Conservation (phyloP, 768 basidiomycete genomes). For the Mycena vulgaris region DNA sequence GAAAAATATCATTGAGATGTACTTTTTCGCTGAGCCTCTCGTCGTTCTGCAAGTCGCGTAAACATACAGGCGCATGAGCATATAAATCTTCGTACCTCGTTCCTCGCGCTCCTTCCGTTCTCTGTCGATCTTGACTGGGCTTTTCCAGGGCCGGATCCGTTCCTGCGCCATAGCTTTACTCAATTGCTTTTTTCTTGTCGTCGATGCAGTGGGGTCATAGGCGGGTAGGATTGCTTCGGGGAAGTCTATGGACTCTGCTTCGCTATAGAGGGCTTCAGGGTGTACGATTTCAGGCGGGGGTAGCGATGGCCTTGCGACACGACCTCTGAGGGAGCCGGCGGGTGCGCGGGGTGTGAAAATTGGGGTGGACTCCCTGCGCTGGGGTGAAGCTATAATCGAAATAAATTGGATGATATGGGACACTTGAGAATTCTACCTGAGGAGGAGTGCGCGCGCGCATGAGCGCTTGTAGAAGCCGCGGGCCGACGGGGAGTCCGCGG, state of each 20-base stretch:
- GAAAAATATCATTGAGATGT: background rate
- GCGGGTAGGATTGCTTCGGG: background rate
- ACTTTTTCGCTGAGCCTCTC: background rate
- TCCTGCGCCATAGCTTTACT: background rate
- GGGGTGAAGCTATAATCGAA: background rate
- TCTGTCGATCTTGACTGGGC: background rate
- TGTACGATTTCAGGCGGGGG: background rate
- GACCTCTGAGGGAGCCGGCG: background rate
- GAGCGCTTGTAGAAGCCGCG: background rate
- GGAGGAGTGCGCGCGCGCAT: background rate
- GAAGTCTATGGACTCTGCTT: background rate
- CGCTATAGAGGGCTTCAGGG: background rate
- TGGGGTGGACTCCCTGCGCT: background rate
- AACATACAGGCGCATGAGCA: background rate
- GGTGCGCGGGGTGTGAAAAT: background rate
- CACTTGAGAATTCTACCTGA: no score
- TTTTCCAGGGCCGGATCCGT: background rate
- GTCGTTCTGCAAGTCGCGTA: background rate
- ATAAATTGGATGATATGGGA: no score
- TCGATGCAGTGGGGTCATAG: no score
- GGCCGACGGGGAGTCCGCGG: background rate
- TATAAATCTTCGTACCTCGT: background rate
- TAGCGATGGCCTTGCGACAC: background rate
- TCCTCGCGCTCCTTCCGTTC: background rate
- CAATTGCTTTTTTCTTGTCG: no score